Conservation (phyloP, 257 asterid genomes). For the Hygrophila difformis region DNA sequence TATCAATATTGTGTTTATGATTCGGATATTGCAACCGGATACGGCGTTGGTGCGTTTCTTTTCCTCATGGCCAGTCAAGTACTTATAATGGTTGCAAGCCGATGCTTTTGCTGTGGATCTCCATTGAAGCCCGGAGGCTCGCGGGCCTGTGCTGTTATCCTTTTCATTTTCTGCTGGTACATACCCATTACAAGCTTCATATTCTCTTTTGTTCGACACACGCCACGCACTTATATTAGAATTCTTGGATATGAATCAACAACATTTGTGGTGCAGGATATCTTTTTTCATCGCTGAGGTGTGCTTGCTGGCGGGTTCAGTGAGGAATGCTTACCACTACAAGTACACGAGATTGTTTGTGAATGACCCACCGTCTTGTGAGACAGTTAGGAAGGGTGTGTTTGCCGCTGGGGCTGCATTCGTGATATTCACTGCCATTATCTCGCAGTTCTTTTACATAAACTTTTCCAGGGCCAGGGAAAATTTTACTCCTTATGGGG, state of each 20-base stretch:
- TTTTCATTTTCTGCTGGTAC: conserved; percentile 85
- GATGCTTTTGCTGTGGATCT: conserved; percentile 83
- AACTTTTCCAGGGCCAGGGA: conserved; percentile 52
- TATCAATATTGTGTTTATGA: conserved; percentile 53
- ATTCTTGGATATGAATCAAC: no score
- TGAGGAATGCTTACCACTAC: conserved; percentile 83
- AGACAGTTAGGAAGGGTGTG: conserved; percentile 82
- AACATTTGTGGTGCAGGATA: conserved; percentile 46
- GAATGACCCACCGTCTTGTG: conserved; percentile 60
- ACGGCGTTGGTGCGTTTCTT: conserved; percentile 78
- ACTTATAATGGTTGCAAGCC: conserved; percentile 63
- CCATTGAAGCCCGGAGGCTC: conserved; percentile 88
- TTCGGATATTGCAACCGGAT: conserved; percentile 83
- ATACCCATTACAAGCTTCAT: background rate
- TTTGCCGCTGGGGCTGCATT: conserved; percentile 96
- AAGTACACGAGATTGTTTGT: conserved; percentile 42
- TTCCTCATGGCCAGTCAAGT: conserved; percentile 70
- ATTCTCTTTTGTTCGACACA: no score
- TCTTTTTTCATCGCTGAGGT: conserved; percentile 67
- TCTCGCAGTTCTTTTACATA: conserved; percentile 63
- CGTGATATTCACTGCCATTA: conserved; percentile 52
- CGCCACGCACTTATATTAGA: background rate
- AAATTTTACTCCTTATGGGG: conserved; percentile 32
- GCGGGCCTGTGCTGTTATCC: conserved; percentile 77
- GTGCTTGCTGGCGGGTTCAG: conserved; percentile 86